These are phyloP conservation scores for Neocallimastix lanati DNA, from an alignment of 192 early-diverging fungal species.

Conservation along the genomic window DNA sequence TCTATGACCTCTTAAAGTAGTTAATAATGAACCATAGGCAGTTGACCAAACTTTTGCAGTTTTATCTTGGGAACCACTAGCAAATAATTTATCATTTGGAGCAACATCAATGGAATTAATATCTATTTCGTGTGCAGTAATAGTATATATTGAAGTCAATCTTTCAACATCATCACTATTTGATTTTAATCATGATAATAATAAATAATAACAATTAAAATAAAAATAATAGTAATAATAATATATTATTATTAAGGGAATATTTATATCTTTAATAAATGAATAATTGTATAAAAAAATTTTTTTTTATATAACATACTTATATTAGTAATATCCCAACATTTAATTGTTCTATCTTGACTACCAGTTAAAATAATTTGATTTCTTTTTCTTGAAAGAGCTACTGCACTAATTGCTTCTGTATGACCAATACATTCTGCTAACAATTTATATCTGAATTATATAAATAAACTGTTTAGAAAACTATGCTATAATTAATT, in stretches of 20 bases:
- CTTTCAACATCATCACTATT: conserved; percentile 11
- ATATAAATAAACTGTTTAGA: too few relatives aligned
- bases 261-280: too few relatives aligned
- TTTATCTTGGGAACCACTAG: conserved; percentile 88
- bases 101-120: conserved; percentile 84
- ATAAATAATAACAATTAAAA: too few relatives aligned
- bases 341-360: conserved; percentile 67
- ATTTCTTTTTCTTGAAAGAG: conserved; percentile 43
- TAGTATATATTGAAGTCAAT: conserved; percentile 57
- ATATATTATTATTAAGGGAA: too few relatives aligned
- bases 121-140: conserved; percentile 90
- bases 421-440: conserved; percentile 77
- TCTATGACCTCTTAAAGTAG: conserved; percentile 73
- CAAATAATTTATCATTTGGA: conserved; percentile 82
- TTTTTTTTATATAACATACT: too few relatives aligned
- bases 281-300: too few relatives aligned
- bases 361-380: conserved; percentile 66
- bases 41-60: conserved; percentile 79
- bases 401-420: conserved; percentile 74
- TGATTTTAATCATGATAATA: too few relatives aligned
- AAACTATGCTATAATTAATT: too few relatives aligned
- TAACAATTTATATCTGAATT: conserved; percentile 38
- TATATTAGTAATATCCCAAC: conserved; percentile 30
- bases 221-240: too few relatives aligned
- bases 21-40: conserved; percentile 57